A percentile compares a stretch with the other conserved stretches of the same genome.
Evolutionary conservation across 768 basidiomycete species (phyloP).

Genomic region (Trametes elegans): DNA sequence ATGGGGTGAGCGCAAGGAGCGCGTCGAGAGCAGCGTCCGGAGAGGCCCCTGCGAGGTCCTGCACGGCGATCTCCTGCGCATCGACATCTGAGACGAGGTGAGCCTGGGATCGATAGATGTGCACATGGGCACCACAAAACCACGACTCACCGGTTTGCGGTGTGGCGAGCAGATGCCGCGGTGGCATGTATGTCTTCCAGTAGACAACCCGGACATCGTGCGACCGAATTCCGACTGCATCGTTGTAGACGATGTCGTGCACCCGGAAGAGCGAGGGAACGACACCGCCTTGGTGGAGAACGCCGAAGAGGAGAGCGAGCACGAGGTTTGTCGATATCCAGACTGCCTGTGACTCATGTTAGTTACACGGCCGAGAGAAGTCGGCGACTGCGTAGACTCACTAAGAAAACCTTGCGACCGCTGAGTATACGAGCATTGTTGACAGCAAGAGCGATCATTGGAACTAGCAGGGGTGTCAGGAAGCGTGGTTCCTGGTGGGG

Average conservation of each 20-base stretch:
- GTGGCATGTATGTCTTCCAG: constrained; percentile 43
- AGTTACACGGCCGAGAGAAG: not conserved
- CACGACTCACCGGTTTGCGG: constrained; percentile 26
- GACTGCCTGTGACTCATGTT: constrained; percentile 19
- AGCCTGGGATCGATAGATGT: not conserved
- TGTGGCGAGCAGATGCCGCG: constrained; percentile 35
- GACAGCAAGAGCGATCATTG: constrained; percentile 30
- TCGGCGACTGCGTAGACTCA: constrained; percentile 17
- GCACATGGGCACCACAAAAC: not conserved
- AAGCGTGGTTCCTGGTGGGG: constrained; percentile 43
- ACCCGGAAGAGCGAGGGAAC: constrained; percentile 37
- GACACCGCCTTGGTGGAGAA: constrained; percentile 42
- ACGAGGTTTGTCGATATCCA: constrained; percentile 32
- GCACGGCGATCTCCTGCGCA: constrained; percentile 23
- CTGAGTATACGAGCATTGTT: constrained; percentile 27
- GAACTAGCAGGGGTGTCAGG: constrained; percentile 35
- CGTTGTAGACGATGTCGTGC: constrained; percentile 25
- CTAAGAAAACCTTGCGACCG: constrained; percentile 35
- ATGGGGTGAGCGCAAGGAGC: constrained; percentile 13
- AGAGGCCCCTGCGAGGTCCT: constrained; percentile 32
- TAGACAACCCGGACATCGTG: constrained; percentile 23
- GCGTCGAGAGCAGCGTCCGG: constrained; percentile 18
- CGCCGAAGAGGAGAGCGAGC: constrained; percentile 34
- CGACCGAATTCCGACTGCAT: not conserved
- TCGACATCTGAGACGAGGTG: constrained; percentile 23